Evolutionary conservation across 2,329 filamentous ascomycete genomes (phyloP).

Genomic region (Microdochium trichocladiopsis): DNA sequence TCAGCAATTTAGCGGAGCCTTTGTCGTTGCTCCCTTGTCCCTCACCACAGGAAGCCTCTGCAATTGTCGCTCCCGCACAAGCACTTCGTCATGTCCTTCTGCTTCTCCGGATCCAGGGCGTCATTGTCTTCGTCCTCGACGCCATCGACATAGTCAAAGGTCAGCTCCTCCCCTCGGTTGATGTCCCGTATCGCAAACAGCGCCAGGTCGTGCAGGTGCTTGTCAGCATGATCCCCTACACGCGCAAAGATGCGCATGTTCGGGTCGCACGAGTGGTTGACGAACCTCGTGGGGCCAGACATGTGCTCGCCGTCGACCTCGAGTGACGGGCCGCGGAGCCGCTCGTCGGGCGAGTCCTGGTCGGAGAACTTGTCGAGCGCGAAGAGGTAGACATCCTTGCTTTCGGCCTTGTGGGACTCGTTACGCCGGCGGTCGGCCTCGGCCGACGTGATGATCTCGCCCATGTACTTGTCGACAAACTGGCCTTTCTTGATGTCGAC

Average conservation of each 20-base stretch:
- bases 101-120: slow-evolving; percentile 38
- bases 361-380: slow-evolving; percentile 74
- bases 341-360: slow-evolving; percentile 43
- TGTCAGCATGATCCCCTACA: slow-evolving; percentile 69
- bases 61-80: slow-evolving; percentile 61
- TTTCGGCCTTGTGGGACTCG: slow-evolving; percentile 43
- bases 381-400: slow-evolving; percentile 76
- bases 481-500: slow-evolving; percentile 62
- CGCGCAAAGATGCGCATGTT: slow-evolving; percentile 76
- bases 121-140: slow-evolving; percentile 42
- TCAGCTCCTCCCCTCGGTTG: slow-evolving; percentile 59
- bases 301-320: slow-evolving; percentile 68
- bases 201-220: slow-evolving; percentile 67
- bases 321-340: slow-evolving; percentile 47
- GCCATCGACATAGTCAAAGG: slow-evolving; percentile 73
- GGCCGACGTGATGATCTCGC: slow-evolving; percentile 56
- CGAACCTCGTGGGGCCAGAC: slow-evolving; percentile 72
- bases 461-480: slow-evolving; percentile 75
- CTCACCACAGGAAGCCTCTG: slow-evolving; percentile 61
- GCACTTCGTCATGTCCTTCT: slow-evolving; percentile 48
- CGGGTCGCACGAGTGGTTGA: slow-evolving; percentile 76
- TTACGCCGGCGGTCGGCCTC: slow-evolving; percentile 61
- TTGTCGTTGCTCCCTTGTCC: no score
- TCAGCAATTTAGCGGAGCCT: no score
- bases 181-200: slow-evolving; percentile 68